Base-by-base conservation (phyloP, 441 rosid genomes). In the Macaranga tanarius region DNA sequence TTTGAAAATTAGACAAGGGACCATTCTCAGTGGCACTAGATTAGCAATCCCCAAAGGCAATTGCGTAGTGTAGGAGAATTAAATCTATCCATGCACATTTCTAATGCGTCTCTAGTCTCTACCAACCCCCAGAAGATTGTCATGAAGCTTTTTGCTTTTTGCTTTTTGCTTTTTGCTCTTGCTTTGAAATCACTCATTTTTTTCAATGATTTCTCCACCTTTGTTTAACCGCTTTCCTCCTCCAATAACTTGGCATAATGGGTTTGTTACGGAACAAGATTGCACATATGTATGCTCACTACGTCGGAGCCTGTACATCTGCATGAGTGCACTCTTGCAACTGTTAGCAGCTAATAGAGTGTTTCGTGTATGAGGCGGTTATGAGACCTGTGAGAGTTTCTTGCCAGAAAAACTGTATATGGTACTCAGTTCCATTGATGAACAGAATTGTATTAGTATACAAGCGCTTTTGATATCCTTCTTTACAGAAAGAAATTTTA, bases 81-180 rank as follows among this genome's bases (percentile, higher is more conserved):
- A 67, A 31, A 31, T 31, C 38, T 31, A 31, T 31, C 38, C 7
- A 44, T 10, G 19, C 38, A 17, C 13, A 40, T 67, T 80, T 55
- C 60, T 4, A 70, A 62, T 62, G 67, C 59, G 19, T 28, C 64
- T 31, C 45, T 7, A 42, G 19, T 28, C 64, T 31, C 45, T 7
- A 42, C 45, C 45, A 42, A 42, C 45, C 45, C 45, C 45, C 45
- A 42, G 11, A 42, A 42, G 65, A 56, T 48, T 22, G 62, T 56
- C 15, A 31, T 31, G 5, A 13, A 16, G 15, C n/a, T 50, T 45
- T 15, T 66, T n/a, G 25, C 55, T 61, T 61, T 31, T 51, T n/a
- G 17, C 67, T 34, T 62, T 55, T 55, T 62, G n/a, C n/a, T n/a
- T n/a, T n/a, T n/a, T n/a, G n/a, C 38, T 31, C 38, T 75, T 69